Conservation (phyloP, 2,329 filamentous ascomycete genomes). For the Mollisiaceae sp. region DNA sequence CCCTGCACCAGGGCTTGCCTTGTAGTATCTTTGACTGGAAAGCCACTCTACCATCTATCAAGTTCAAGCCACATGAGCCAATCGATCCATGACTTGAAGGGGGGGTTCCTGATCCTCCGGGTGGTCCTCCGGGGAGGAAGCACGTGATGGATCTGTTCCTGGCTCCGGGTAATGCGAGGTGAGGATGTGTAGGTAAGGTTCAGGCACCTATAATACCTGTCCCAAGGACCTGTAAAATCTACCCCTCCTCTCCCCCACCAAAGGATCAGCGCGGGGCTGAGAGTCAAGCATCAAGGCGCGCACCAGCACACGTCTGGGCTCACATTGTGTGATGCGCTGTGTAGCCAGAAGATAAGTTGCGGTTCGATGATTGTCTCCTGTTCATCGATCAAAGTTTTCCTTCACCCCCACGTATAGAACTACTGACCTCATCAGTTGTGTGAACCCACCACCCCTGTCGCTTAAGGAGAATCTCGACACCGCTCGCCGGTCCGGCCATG, state of each 20-base stretch:
- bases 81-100: neutral
- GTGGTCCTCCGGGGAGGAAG: no score
- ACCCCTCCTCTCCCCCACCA: conserved; percentile 1
- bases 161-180: neutral
- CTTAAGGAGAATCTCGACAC: neutral
- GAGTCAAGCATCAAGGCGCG: neutral
- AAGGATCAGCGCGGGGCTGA: neutral
- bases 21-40: no score
- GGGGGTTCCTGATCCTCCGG: no score
- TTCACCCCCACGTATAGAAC: neutral
- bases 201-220: neutral
- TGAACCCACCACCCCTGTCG: neutral
- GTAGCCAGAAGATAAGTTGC: neutral
- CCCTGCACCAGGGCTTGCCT: no score
- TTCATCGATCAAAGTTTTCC: neutral
- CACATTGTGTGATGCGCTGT: conserved; percentile 1
- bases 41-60: neutral
- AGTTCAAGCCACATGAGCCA: neutral
- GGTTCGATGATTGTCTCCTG: neutral
- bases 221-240: neutral
- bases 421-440: neutral
- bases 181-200: no score
- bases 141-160: neutral
- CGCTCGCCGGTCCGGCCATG: neutral
- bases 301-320: neutral